Percentiles rank a stretch among this genome's conserved stretches.
Conservation (phyloP, 2,329 filamentous ascomycete genomes). For the Bimuria novae-zelandiae region DNA sequence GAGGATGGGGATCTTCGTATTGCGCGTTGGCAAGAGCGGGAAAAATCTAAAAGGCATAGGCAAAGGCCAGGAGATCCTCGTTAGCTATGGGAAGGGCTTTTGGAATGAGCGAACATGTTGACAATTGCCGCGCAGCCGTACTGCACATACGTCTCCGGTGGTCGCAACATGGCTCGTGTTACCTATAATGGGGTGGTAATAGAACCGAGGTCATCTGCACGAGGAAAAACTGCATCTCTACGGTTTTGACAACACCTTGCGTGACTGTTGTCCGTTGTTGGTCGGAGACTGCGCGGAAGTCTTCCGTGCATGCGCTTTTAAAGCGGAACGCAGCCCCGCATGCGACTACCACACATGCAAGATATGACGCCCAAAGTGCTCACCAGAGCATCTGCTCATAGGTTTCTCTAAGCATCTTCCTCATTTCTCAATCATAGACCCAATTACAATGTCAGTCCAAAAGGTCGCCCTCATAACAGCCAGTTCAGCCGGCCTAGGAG, state of each 20-base stretch:
- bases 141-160: no score
- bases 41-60: slow-evolving; percentile 53
- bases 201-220: no score
- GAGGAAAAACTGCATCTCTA: no score
- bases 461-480: slow-evolving; percentile 56
- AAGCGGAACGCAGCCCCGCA: slow-evolving; percentile 8
- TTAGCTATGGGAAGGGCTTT: slow-evolving; percentile 60
- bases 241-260: no score
- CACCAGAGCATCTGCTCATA: not conserved
- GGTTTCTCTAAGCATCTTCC: not conserved
- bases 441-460: slow-evolving; percentile 40
- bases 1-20: slow-evolving; percentile 57
- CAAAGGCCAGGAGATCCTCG: slow-evolving; percentile 56
- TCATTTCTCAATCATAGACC: not conserved
- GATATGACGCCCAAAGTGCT: not conserved
- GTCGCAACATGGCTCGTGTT: no score
- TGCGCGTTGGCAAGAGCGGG: slow-evolving; percentile 54
- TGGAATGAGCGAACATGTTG: slow-evolving; percentile 50
- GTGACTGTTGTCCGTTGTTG: no score
- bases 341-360: not conserved
- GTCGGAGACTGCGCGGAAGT: slow-evolving; percentile 2
- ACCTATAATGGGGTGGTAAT: no score
- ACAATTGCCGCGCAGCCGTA: no score
- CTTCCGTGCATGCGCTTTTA: not conserved
- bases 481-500: slow-evolving; percentile 55